Evolutionary conservation across 768 basidiomycete genomes (phyloP).

Genomic region (Tricholoma saponaceum): DNA sequence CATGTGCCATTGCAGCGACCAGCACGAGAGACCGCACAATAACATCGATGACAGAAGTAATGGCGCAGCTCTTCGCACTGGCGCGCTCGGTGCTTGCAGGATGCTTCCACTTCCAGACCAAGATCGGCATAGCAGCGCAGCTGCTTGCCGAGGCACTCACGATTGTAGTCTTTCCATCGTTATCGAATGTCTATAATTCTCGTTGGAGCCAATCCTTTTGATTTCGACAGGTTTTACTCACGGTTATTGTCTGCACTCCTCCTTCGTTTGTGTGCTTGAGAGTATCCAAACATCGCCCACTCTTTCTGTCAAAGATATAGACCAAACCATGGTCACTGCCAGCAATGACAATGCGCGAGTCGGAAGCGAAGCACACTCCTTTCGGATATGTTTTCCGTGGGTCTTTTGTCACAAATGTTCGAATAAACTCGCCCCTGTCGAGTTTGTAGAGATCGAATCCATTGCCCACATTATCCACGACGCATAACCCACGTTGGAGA

Average conservation of each 20-base stretch:
- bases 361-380: slow-evolving; percentile 13
- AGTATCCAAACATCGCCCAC: slow-evolving; percentile 8
- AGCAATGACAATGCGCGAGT: slow-evolving; percentile 8
- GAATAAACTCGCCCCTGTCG: slow-evolving; percentile 12
- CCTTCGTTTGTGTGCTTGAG: slow-evolving; percentile 10
- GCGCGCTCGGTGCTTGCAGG: not conserved
- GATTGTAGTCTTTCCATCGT: not conserved
- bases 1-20: not conserved
- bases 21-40: not conserved
- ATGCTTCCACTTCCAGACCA: not conserved
- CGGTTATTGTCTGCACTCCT: slow-evolving; percentile 7
- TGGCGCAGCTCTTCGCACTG: not conserved
- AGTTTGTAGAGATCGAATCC: slow-evolving; percentile 17
- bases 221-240: not conserved
- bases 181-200: not conserved
- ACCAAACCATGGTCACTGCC: slow-evolving; percentile 19
- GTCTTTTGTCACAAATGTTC: slow-evolving; percentile 6
- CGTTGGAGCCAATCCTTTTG: not conserved
- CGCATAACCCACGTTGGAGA: slow-evolving; percentile 5
- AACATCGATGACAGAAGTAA: not conserved
- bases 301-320: slow-evolving; percentile 17
- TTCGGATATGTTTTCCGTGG: slow-evolving; percentile 13
- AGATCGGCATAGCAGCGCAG: not conserved
- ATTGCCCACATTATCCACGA: slow-evolving; percentile 16
- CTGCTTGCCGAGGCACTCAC: slow-evolving; percentile 2